Conservation (phyloP, 2,329 filamentous ascomycete genomes). For the Colletotrichum sp. region DNA sequence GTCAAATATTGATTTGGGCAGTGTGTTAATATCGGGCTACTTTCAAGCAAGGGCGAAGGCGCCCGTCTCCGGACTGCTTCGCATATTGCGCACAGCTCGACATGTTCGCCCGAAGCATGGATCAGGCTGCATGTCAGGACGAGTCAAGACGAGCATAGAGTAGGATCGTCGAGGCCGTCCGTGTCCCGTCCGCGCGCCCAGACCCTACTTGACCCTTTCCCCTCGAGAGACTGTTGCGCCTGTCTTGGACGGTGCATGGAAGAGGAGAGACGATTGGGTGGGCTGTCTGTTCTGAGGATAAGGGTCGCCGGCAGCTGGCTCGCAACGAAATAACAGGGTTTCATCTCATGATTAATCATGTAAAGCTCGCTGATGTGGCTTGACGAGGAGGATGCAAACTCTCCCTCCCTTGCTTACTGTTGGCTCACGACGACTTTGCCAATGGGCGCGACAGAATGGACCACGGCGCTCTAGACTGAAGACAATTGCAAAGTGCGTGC, state of each 20-base stretch:
- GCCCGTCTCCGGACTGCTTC: not conserved
- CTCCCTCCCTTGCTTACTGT: slow-evolving; percentile 13
- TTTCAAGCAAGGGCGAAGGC: not conserved
- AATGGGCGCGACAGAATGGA: not conserved
- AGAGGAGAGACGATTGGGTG: not conserved
- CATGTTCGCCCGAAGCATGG: slow-evolving; percentile 10
- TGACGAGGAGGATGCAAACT: not conserved
- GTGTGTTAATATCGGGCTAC: not conserved
- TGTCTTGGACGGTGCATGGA: slow-evolving; percentile 14
- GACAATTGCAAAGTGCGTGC: not conserved
- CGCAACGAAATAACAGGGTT: slow-evolving; percentile 18
- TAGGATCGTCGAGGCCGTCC: slow-evolving; percentile 14
- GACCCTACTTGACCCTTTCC: not conserved
- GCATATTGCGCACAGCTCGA: not conserved
- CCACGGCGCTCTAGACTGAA: not conserved
- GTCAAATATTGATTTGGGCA: not conserved
- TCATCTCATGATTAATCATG: slow-evolving; percentile 5
- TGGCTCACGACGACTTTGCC: not conserved
- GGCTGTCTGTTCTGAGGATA: not conserved
- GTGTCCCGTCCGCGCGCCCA: slow-evolving; percentile 9
- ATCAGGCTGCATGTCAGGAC: slow-evolving; percentile 9
- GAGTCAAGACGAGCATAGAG: slow-evolving; percentile 2
- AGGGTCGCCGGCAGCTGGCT: not conserved
- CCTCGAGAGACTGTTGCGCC: not conserved
- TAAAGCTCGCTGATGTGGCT: not conserved